A percentile compares a stretch with the other conserved stretches of the same genome.
These are phyloP conservation scores for Claviceps sorghi DNA, from an alignment of 2,329 filamentous ascomycete species.

Conservation along the genomic window DNA sequence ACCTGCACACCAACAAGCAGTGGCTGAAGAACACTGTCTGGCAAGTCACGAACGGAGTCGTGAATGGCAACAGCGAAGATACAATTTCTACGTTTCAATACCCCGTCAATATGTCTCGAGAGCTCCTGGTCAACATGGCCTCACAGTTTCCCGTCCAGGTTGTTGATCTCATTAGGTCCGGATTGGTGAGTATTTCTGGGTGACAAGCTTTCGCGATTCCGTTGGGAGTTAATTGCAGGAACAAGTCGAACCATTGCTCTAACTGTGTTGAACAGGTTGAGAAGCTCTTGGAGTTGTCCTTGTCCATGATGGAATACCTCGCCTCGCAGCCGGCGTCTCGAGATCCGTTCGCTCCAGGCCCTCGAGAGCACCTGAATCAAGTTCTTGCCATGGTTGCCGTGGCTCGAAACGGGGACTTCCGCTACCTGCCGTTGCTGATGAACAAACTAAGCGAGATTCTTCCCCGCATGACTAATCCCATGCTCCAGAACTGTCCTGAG, in stretches of 20 bases:
- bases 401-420: slow-evolving; percentile 60
- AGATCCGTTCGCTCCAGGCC: slow-evolving; percentile 49
- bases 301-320: slow-evolving; percentile 59
- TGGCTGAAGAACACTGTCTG: slow-evolving; percentile 52
- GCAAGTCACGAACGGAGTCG: slow-evolving; percentile 44
- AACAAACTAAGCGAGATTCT: slow-evolving; percentile 61
- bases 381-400: slow-evolving; percentile 53
- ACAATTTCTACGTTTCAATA: slow-evolving; percentile 48
- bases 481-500: slow-evolving; percentile 45
- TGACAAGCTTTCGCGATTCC: neutral
- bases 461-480: slow-evolving; percentile 45
- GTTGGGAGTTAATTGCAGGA: neutral
- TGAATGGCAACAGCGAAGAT: slow-evolving; percentile 29
- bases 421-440: slow-evolving; percentile 63
- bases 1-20: slow-evolving; percentile 44
- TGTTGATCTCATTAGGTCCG: slow-evolving; percentile 63
- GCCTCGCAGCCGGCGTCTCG: slow-evolving; percentile 45
- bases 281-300: slow-evolving; percentile 65
- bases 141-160: slow-evolving; percentile 58
- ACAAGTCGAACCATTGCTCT: neutral
- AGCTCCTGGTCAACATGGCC: slow-evolving; percentile 50
- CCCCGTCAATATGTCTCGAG: slow-evolving; percentile 46
- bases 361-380: slow-evolving; percentile 59
- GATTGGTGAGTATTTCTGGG: slow-evolving; percentile 42
- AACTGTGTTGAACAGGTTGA: slow-evolving; percentile 40